A percentile compares a stretch with the other conserved stretches of the same genome.
Conservation (phyloP, 1,284 basidiomycete genomes). For the Kwoniella shivajii region DNA sequence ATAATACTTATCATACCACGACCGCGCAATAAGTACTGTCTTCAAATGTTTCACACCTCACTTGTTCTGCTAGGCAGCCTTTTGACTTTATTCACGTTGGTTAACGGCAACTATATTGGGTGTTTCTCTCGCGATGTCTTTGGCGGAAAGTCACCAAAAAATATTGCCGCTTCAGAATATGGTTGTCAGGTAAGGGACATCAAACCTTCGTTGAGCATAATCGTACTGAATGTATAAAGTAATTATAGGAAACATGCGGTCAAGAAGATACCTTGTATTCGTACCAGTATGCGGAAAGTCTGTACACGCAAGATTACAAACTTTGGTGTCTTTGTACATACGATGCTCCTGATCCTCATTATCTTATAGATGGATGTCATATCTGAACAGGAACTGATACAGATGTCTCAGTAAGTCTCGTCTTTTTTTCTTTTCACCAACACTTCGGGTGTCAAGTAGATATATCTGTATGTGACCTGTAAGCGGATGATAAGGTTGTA, state of each 20-base stretch:
- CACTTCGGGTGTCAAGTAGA: too few relatives aligned
- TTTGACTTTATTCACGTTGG: not conserved
- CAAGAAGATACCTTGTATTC: not conserved
- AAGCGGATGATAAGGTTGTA: too few relatives aligned
- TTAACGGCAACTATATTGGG: not conserved
- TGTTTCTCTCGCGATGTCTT: not conserved
- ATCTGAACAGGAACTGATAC: not conserved
- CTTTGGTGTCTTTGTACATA: not conserved
- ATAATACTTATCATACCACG: too few relatives aligned
- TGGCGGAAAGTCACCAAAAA: not conserved
- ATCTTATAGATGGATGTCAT: not conserved
- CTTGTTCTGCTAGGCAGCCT: too few relatives aligned
- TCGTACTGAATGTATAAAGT: not conserved
- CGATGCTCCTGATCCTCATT: not conserved
- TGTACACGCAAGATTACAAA: not conserved
- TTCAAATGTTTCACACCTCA: too few relatives aligned
- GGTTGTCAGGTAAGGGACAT: constrained; percentile 1
- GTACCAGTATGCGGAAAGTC: not conserved
- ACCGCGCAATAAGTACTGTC: too few relatives aligned
- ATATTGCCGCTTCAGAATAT: not conserved
- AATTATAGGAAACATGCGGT: not conserved
- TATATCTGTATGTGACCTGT: too few relatives aligned
- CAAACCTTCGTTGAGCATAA: not conserved
- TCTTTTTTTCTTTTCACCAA: too few relatives aligned
- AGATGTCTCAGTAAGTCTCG: not conserved